phyloP scores from a whole-genome alignment of 164 flowering plant species.

The Liquidambar formosana region DNA sequence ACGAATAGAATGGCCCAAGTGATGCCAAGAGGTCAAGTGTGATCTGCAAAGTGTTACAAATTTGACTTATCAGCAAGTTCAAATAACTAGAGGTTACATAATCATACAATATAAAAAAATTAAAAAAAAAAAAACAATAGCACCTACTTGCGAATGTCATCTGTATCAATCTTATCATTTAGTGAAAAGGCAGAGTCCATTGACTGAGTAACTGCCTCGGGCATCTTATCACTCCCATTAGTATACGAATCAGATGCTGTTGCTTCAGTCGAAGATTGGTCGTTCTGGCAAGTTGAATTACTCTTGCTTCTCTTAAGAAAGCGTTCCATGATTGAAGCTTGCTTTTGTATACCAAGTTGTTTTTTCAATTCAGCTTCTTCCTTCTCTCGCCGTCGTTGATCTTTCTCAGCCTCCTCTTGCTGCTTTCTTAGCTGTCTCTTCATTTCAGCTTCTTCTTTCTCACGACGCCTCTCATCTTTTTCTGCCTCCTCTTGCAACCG shows the following conservation, averaged over 20 bases:
- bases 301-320: slow-evolving; percentile 65
- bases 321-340: slow-evolving; percentile 91
- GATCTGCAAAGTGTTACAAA: slow-evolving; percentile 42
- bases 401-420: slow-evolving; percentile 79
- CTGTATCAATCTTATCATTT: slow-evolving; percentile 23
- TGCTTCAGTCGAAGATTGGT: slow-evolving; percentile 27
- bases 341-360: slow-evolving; percentile 67
- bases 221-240: slow-evolving; percentile 23
- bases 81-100: too few species aligned
- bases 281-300: slow-evolving; percentile 27
- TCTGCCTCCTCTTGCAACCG: slow-evolving; percentile 71
- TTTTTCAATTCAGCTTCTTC: slow-evolving; percentile 73
- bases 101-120: neutral
- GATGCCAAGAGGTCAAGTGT: slow-evolving; percentile 65
- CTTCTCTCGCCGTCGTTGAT: slow-evolving; percentile 65
- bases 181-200: slow-evolving; percentile 64
- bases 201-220: slow-evolving; percentile 39
- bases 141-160: slow-evolving; percentile 58
- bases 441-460: slow-evolving; percentile 70
- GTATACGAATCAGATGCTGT: slow-evolving; percentile 19
- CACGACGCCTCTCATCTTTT: slow-evolving; percentile 62
- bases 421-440: slow-evolving; percentile 56
- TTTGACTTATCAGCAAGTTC: neutral
- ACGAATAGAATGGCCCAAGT: slow-evolving; percentile 38
- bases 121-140: slow-evolving; percentile 1